Evolutionary conservation across 768 basidiomycete genomes (phyloP).

Genomic region (Hortiboletus flavorubellus): DNA sequence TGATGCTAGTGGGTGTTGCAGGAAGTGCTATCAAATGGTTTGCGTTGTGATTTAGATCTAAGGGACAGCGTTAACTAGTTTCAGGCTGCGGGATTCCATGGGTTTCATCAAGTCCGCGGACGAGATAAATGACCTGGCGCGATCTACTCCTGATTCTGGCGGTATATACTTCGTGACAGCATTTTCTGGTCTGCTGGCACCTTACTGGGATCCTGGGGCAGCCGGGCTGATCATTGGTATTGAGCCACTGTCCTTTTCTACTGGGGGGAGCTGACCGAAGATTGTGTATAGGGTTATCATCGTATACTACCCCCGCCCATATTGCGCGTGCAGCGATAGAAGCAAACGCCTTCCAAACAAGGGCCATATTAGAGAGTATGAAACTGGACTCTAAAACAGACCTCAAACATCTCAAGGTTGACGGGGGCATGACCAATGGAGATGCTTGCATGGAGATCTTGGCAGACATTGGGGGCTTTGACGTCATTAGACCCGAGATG

Average conservation of each 20-base stretch:
- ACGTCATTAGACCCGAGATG: conserved; percentile 92
- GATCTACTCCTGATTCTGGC: conserved; percentile 70
- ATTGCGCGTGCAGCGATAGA: conserved; percentile 94
- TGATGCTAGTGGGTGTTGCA: conserved; percentile 75
- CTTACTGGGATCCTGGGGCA: conserved; percentile 96
- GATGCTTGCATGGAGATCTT: conserved; percentile 84
- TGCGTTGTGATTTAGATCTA: conserved; percentile 4
- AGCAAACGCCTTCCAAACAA: conserved; percentile 94
- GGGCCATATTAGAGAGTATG: conserved; percentile 95
- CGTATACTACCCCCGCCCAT: conserved; percentile 89
- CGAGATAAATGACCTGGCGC: conserved; percentile 85
- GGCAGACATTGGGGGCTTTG: conserved; percentile 89
- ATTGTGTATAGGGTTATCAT: conserved; percentile 55
- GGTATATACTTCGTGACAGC: conserved; percentile 97
- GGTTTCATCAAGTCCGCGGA: conserved; percentile 71
- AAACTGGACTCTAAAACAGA: conserved; percentile 80
- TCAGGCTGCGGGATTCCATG: conserved; percentile 87
- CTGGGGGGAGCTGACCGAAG: not conserved
- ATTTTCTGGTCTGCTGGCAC: conserved; percentile 93
- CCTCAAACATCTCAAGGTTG: conserved; percentile 86
- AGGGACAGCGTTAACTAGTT: not conserved
- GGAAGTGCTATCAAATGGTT: conserved; percentile 94
- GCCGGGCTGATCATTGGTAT: conserved; percentile 80
- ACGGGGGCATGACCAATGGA: conserved; percentile 98
- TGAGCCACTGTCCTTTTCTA: conserved; percentile 6